Evolutionary conservation across 2,329 filamentous ascomycete species (phyloP), one percentile per base, ranked within the genome.

Genomic region (Aschersonia sp.): DNA sequence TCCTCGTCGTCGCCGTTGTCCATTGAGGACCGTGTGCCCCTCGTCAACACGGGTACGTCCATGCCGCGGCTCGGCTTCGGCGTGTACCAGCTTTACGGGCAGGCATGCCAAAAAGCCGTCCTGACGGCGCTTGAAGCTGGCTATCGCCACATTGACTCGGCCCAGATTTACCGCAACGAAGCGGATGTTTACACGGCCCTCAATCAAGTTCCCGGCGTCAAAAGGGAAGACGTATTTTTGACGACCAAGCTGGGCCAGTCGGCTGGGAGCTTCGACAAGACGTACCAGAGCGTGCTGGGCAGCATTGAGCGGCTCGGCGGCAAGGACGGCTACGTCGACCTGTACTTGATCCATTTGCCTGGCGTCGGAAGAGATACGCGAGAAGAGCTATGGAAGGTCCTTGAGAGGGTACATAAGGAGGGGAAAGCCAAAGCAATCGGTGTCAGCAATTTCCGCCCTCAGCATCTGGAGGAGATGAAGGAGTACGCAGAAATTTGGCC

Each of bases 1-100:
- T 12, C 12, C 42, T 31, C 32, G 9, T 32, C 37, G 44, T 47
- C 39, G 14, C 43, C n/a, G 4, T 47, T 55, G n/a, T 53, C 46
- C 8, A 44, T 53, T 40, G n/a, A 52, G 3, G 49, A 52, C 22
- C 45, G 48, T 5, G 42, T 61, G 29, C 30, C 51, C 6, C 53
- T 66, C 12, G 49, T 52, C 31, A 54, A 56, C 12, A 56, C 58
- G 1, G 45, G 46, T 11, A 81, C 40, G 14, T 42, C 40, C 11
- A 22, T 87, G 14, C 83, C 84, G 30, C 71, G 70, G 31, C 71
- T 87, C 8, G 83, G 83, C 10, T 85, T 87, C 56, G 83, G 83
- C 45, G 81, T 86, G 50, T 87, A 83, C 64, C 74, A 72, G 50
- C 78, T 79, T 5, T 69, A 69, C 3, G 59, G 68, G 39, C 58